Conservation (phyloP, 176 grass and related monocot genomes). For the Pontederia paniculata region DNA sequence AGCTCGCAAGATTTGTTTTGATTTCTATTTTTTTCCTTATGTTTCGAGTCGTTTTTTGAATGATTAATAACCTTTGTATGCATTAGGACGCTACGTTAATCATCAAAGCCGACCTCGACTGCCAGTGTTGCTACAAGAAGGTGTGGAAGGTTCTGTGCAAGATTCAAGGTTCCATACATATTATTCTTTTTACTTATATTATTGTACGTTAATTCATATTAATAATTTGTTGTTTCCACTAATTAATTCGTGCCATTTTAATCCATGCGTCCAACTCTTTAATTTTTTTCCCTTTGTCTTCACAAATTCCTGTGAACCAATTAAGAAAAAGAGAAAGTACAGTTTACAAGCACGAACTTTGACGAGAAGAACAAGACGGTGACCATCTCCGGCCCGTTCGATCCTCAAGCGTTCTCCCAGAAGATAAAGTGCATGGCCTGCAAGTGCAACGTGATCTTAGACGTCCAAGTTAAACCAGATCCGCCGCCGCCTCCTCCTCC, state of each 20-base stretch:
- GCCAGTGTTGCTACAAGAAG: slow-evolving; percentile 65
- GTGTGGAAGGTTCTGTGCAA: slow-evolving; percentile 77
- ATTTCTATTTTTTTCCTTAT: neutral
- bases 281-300: too few species aligned
- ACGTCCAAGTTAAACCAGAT: slow-evolving; percentile 39
- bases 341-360: slow-evolving; percentile 29
- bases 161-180: slow-evolving; percentile 48
- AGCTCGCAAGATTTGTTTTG: too few species aligned
- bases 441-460: slow-evolving; percentile 72
- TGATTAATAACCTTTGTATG: neutral
- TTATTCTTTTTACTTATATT: neutral
- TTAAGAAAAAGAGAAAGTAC: slow-evolving; percentile 43
- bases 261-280: too few species aligned
- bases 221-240: too few species aligned
- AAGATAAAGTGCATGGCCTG: slow-evolving; percentile 39
- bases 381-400: slow-evolving; percentile 54
- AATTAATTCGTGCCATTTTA: neutral
- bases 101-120: slow-evolving; percentile 62
- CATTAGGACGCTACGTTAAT: slow-evolving; percentile 51
- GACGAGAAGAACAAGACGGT: slow-evolving; percentile 62
- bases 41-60: neutral
- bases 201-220: neutral
- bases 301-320: neutral
- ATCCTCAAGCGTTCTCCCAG: slow-evolving; percentile 39
- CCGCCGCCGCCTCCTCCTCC: too few species aligned